A percentile compares a stretch with the other conserved stretches of the same genome.
Conservation (phyloP, 257 asterid genomes). For the Linaria vulgaris region DNA sequence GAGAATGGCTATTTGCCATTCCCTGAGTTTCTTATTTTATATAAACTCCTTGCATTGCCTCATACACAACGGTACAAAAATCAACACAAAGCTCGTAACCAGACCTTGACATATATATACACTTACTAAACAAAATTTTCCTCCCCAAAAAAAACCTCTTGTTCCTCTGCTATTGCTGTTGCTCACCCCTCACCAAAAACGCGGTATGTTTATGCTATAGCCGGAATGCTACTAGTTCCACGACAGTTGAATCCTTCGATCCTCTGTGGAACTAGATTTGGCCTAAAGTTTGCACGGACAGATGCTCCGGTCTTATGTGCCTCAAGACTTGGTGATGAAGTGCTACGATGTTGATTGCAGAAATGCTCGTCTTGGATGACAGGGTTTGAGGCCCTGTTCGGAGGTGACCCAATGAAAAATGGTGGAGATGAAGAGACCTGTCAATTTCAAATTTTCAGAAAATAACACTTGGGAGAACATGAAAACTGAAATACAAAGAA, state of each 20-base stretch:
- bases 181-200: background rate
- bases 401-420: conserved; percentile 54
- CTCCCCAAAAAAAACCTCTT: conserved; percentile 25
- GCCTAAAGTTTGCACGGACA: conserved; percentile 41
- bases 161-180: conserved; percentile 7
- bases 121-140: conserved; percentile 23
- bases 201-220: conserved; percentile 36
- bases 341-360: conserved; percentile 31
- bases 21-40: conserved; percentile 29
- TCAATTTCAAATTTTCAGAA: conserved; percentile 25
- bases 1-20: conserved; percentile 19
- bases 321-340: conserved; percentile 34
- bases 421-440: conserved; percentile 54
- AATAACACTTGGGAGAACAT: background rate
- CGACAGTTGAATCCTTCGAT: conserved; percentile 69
- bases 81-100: conserved; percentile 12
- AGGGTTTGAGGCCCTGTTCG: conserved; percentile 56
- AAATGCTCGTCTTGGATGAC: conserved; percentile 56
- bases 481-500: too few relatives aligned
- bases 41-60: conserved; percentile 25
- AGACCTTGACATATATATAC: conserved; percentile 31
- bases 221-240: conserved; percentile 47
- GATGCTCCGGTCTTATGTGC: conserved; percentile 41
- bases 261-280: conserved; percentile 50
- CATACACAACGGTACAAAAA: conserved; percentile 16